Evolutionary conservation across 225 moss, liverwort and hornwort genomes (phyloP).

Genomic region (Sphagnum tenellum): DNA sequence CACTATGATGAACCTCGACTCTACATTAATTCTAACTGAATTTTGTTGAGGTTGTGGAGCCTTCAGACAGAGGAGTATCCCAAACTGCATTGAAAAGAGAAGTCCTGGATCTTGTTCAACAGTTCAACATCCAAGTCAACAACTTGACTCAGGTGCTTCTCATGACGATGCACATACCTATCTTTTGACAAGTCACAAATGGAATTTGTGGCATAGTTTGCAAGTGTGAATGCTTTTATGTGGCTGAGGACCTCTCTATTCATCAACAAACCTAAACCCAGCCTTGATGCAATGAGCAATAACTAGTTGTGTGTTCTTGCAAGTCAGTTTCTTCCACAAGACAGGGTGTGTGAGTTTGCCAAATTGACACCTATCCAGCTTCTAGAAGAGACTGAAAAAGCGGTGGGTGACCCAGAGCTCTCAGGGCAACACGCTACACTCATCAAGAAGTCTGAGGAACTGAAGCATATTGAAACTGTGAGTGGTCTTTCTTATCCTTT

Average conservation of each 20-base stretch:
- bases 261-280: too few species aligned
- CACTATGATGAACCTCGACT: not conserved
- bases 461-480: constrained; percentile 65
- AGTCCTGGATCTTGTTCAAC: constrained; percentile 57
- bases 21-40: not conserved
- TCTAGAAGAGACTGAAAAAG: constrained; percentile 95
- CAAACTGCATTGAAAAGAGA: constrained; percentile 55
- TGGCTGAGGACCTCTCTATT: too few species aligned
- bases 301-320: too few species aligned
- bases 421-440: constrained; percentile 52
- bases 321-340: constrained; percentile 90
- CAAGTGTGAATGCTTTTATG: too few species aligned
- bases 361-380: constrained; percentile 88
- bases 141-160: constrained; percentile 77
- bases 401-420: constrained; percentile 91
- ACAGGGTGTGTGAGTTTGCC: constrained; percentile 93
- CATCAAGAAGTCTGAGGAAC: constrained; percentile 47
- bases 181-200: too few species aligned
- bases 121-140: constrained; percentile 84
- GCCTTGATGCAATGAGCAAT: too few species aligned
- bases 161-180: too few species aligned
- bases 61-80: constrained; percentile 13
- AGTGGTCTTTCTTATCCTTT: constrained; percentile 11
- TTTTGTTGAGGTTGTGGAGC: constrained; percentile 12
- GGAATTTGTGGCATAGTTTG: too few species aligned